phyloP scores from a whole-genome alignment of 768 basidiomycete species.

The Phanerochaete sordida region DNA sequence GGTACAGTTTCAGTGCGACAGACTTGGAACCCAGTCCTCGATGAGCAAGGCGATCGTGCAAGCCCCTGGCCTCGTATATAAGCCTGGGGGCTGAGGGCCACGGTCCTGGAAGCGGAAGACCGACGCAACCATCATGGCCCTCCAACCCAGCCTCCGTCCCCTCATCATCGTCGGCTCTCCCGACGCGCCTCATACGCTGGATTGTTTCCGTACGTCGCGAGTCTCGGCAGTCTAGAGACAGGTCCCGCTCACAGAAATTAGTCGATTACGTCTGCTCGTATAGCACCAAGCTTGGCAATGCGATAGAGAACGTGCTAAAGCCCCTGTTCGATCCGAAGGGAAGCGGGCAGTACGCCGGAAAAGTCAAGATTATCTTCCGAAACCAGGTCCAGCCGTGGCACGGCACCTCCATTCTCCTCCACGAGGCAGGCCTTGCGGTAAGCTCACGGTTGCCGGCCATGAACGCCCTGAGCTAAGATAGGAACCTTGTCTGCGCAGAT shows the following conservation, averaged over 20 bases:
- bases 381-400: conserved; percentile 83
- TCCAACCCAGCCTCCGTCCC: conserved; percentile 70
- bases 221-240: not conserved
- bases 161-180: conserved; percentile 56
- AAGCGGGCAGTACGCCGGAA: conserved; percentile 65
- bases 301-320: conserved; percentile 57
- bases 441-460: conserved; percentile 14
- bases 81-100: not conserved
- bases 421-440: conserved; percentile 83
- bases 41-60: not conserved
- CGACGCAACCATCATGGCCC: conserved; percentile 57
- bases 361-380: conserved; percentile 70
- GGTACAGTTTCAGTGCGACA: not conserved
- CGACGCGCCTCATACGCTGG: conserved; percentile 72
- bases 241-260: conserved; percentile 21
- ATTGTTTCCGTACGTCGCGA: conserved; percentile 61
- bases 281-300: conserved; percentile 61
- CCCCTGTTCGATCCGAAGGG: conserved; percentile 45
- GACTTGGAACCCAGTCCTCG: not conserved
- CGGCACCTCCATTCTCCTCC: conserved; percentile 62
- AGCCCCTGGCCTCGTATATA: not conserved
- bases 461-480: not conserved
- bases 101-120: not conserved
- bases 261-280: conserved; percentile 89
- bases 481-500: conserved; percentile 40